Evolutionary conservation across 2,329 filamentous ascomycete genomes (phyloP).

Genomic region (Pezicula rhizophila): DNA sequence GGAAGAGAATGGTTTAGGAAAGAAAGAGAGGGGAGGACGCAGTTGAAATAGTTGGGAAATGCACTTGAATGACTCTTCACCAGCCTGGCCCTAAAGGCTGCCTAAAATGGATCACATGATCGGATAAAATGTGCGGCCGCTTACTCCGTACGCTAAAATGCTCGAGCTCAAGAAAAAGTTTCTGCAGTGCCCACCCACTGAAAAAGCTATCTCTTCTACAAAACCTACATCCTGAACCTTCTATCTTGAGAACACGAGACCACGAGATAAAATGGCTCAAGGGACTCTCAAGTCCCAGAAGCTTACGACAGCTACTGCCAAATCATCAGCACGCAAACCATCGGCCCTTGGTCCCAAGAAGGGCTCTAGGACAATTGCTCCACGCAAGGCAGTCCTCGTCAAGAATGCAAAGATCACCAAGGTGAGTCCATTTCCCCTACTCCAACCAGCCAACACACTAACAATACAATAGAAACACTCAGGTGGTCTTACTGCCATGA

Average conservation of each 20-base stretch:
- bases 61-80: too few species aligned
- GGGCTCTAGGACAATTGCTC: conserved; percentile 57
- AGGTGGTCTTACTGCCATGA: conserved; percentile 55
- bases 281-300: conserved; percentile 26
- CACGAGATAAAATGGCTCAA: conserved; percentile 24
- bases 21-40: too few species aligned
- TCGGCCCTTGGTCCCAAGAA: conserved; percentile 43
- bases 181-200: neutral
- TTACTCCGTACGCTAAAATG: too few species aligned
- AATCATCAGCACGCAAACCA: conserved; percentile 21
- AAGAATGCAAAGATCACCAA: conserved; percentile 58
- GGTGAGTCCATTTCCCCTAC: conserved; percentile 29
- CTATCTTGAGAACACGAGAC: neutral
- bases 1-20: too few species aligned
- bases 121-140: too few species aligned
- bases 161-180: neutral
- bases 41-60: too few species aligned
- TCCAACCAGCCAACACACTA: neutral
- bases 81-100: too few species aligned
- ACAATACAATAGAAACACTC: conserved; percentile 46
- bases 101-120: too few species aligned
- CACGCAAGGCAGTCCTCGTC: conserved; percentile 56
- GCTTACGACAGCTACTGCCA: conserved; percentile 20
- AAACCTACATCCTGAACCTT: neutral
- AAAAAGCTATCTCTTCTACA: neutral